phyloP scores from a whole-genome alignment of 2,329 filamentous ascomycete species.

The Microcyclospora pomicola region DNA sequence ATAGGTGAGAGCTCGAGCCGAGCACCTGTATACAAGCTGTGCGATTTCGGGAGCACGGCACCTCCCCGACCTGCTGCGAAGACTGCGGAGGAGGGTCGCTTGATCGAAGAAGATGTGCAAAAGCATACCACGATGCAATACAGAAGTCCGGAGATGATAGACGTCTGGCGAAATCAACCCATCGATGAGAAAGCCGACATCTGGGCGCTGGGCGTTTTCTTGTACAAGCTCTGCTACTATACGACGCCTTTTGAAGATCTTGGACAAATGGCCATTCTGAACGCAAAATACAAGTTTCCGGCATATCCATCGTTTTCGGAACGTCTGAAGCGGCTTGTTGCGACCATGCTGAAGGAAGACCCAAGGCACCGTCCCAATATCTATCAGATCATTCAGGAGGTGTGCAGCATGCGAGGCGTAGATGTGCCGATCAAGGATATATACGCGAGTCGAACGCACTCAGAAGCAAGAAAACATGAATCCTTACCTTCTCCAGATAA shows the following conservation, averaged over 20 bases:
- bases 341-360: conserved; percentile 80
- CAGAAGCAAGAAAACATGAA: conserved; percentile 49
- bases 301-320: conserved; percentile 82
- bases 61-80: conserved; percentile 71
- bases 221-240: conserved; percentile 99
- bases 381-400: conserved; percentile 79
- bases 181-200: conserved; percentile 99
- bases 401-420: conserved; percentile 76
- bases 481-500: conserved; percentile 44
- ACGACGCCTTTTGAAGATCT: conserved; percentile 97
- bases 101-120: conserved; percentile 94
- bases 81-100: conserved; percentile 72
- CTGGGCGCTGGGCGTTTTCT: conserved; percentile 84
- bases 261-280: conserved; percentile 91
- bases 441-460: conserved; percentile 42
- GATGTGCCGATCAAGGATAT: conserved; percentile 73
- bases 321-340: conserved; percentile 75
- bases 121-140: conserved; percentile 96
- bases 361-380: conserved; percentile 75
- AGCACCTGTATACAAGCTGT: conserved; percentile 79
- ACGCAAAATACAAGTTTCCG: conserved; percentile 87
- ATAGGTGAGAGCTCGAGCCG: conserved; percentile 48
- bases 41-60: conserved; percentile 91
- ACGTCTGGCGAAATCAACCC: conserved; percentile 89
- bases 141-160: conserved; percentile 95